Evolutionary conservation across 768 basidiomycete genomes (phyloP), one percentile per base, ranked within the genome.

Genomic region (Brasilioporus rufonigricans): DNA sequence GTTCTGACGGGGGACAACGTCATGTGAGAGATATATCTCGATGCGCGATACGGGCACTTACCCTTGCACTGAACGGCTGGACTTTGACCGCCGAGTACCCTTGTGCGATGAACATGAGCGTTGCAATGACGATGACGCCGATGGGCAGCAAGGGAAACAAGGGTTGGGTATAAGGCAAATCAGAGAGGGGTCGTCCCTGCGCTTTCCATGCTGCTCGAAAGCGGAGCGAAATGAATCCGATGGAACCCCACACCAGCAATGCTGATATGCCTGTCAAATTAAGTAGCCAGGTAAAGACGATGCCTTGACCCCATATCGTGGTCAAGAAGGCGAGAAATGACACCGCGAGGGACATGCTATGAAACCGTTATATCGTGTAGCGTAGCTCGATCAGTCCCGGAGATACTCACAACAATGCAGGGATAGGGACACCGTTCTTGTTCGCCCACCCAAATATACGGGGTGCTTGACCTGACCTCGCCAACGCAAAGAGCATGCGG

Each of bases 211-310:
- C 86, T n/a, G 65, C 61, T 23, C 85, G 78, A 74, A 89, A 88
- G 29, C 85, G 81, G 33, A 87, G 64, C 5, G 78, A 81, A 32
- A 81, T 82, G 31, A 74, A 18, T 10, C 77, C 78, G 55, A 86
- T 82, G 27, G 80, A 77, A 24, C 77, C 79, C 86, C 87, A 89
- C 39, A 85, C 83, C 55, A 88, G 77, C 46, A 89, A 72, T 2
- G 84, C 82, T 1, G 82, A 85, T 43, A 88, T 82, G 39, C 86
- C 85, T 9, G 82, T 83, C 48, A 87, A 71, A 59, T 85, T 83
- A 47, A 85, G 71, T 11, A 87, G 72, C 86, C 80, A 82, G 2
- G 75, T 77, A 58, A 84, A 82, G 39, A 79, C 79, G 52, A 80
- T 63, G 13, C 79, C 79, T 44, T 76, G 73, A 16, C 81, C 78